These are phyloP conservation scores for Cercis canadensis DNA, from an alignment of 306 rosid genomes.

Conservation along the genomic window DNA sequence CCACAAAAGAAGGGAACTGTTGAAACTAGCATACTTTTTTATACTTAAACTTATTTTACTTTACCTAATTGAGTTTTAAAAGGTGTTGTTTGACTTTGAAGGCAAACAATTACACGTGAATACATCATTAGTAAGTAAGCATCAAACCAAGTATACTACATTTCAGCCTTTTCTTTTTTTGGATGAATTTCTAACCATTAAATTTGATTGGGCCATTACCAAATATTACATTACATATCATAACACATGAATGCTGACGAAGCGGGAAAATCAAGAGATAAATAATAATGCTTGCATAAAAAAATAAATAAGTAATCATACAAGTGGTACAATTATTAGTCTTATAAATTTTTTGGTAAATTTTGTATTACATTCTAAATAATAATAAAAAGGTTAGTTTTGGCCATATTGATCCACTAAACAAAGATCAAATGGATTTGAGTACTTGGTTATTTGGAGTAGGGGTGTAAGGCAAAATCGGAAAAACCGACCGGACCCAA, in stretches of 20 bases:
- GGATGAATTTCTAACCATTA: too few species aligned
- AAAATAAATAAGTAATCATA: too few species aligned
- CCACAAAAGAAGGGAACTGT: constrained; percentile 13
- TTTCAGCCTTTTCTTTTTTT: neutral
- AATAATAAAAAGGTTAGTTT: neutral
- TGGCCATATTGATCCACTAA: neutral
- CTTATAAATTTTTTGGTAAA: too few species aligned
- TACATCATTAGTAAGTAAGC: neutral
- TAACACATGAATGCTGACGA: neutral
- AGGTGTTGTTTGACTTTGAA: constrained; percentile 29
- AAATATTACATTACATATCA: neutral
- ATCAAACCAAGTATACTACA: neutral
- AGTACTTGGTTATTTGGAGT: neutral
- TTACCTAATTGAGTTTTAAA: neutral
- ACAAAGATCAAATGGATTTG: neutral
- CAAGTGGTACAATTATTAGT: too few species aligned
- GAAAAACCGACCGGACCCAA: too few species aligned
- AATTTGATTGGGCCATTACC: neutral
- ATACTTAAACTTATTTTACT: neutral
- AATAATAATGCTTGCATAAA: too few species aligned
- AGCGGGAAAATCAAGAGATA: neutral
- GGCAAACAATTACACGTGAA: constrained; percentile 22
- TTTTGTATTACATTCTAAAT: too few species aligned
- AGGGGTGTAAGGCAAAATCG: neutral
- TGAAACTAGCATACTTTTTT: neutral